phyloP scores from a whole-genome alignment of 495 filamentous ascomycete species.

The Podospora pseudopauciseta region DNA sequence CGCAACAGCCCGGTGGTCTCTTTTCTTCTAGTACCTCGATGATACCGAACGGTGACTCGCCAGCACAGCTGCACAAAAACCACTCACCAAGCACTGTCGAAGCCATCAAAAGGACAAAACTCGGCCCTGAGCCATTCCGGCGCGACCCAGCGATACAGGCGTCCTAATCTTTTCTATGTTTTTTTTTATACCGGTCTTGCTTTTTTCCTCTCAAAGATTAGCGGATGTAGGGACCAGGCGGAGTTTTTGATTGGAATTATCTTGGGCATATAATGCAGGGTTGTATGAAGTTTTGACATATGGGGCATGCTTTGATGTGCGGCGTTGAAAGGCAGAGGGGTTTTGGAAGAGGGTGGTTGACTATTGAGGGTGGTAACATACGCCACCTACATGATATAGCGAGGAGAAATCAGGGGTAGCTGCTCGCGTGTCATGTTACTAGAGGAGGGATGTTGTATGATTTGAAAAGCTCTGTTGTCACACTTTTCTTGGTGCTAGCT shows the following conservation, averaged over 20 bases:
- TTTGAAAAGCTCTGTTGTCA: background rate
- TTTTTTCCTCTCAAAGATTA: background rate
- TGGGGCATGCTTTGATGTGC: background rate
- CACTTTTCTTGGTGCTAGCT: background rate
- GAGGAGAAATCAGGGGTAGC: background rate
- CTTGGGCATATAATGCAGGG: background rate
- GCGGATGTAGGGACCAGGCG: background rate
- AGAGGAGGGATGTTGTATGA: background rate
- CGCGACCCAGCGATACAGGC: conserved; percentile 29
- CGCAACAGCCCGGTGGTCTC: conserved; percentile 31
- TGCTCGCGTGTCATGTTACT: background rate
- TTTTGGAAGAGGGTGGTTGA: background rate
- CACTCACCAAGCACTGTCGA: conserved; percentile 22
- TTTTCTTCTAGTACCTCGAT: conserved; percentile 27
- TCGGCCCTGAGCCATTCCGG: conserved; percentile 23
- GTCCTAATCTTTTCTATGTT: conserved; percentile 16
- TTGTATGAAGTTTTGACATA: background rate
- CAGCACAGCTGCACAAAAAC: conserved; percentile 23
- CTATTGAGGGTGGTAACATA: background rate
- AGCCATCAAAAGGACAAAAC: conserved; percentile 21
- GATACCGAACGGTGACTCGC: conserved; percentile 28
- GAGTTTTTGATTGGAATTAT: conserved; percentile 11
- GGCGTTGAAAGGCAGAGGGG: background rate
- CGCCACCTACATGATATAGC: background rate
- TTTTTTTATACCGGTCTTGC: conserved; percentile 6